Conservation (phyloP, 2,329 filamentous ascomycete genomes). For the Pseudocercospora vitis region DNA sequence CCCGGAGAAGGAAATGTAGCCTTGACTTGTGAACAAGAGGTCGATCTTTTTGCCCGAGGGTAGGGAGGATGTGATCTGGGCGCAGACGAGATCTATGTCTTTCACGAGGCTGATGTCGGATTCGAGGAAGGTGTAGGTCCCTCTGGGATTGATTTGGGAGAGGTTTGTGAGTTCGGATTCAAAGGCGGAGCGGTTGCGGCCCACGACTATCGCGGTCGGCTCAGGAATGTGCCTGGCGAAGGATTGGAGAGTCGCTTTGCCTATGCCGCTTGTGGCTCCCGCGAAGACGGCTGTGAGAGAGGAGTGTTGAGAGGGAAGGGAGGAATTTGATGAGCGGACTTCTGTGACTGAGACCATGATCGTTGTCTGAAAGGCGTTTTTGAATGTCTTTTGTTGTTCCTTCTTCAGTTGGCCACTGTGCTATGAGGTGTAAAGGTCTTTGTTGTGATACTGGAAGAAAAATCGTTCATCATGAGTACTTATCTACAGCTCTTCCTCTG, state of each 20-base stretch:
- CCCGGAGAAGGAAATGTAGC: slow-evolving; percentile 38
- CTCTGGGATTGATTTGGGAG: slow-evolving; percentile 15
- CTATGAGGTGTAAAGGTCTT: no score
- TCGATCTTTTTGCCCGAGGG: slow-evolving; percentile 36
- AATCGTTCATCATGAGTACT: not conserved
- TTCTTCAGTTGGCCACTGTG: no score
- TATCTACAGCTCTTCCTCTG: not conserved
- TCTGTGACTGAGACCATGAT: slow-evolving; percentile 21
- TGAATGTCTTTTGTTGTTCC: not conserved
- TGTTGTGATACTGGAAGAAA: no score
- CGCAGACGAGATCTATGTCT: slow-evolving; percentile 39
- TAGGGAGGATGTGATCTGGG: slow-evolving; percentile 33
- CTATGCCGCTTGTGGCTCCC: slow-evolving; percentile 31
- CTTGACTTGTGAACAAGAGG: slow-evolving; percentile 44
- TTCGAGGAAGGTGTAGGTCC: slow-evolving; percentile 23
- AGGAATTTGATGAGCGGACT: slow-evolving; percentile 18
- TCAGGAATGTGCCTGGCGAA: slow-evolving; percentile 23
- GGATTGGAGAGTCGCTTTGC: slow-evolving; percentile 25
- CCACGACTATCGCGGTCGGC: slow-evolving; percentile 26
- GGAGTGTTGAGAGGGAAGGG: slow-evolving; percentile 4
- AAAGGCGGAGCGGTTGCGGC: slow-evolving; percentile 22
- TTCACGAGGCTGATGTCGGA: slow-evolving; percentile 40
- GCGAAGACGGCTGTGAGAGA: slow-evolving; percentile 29
- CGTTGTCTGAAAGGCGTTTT: no score
- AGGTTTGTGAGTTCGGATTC: slow-evolving; percentile 15